Conservation (phyloP, 2,329 filamentous ascomycete genomes). For the Aspergillus sp. region DNA sequence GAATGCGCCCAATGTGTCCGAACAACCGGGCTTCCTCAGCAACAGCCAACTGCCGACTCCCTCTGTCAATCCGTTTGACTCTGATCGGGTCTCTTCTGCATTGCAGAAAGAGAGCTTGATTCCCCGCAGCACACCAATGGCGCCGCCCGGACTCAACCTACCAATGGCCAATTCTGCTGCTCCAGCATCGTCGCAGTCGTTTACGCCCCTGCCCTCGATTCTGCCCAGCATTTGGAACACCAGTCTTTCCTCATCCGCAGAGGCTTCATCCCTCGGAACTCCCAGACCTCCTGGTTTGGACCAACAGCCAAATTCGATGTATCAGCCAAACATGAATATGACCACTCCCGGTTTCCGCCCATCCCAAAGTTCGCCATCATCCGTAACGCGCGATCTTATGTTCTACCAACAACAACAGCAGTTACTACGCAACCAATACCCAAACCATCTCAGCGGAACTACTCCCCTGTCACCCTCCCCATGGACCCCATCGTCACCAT, state of each 20-base stretch:
- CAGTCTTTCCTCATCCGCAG: conserved; percentile 39
- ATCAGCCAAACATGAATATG: conserved; percentile 5
- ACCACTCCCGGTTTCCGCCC: conserved; percentile 13
- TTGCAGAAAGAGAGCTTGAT: conserved; percentile 17
- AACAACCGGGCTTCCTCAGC: conserved; percentile 21
- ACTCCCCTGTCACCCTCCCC: conserved; percentile 12
- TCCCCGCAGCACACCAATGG: conserved; percentile 21
- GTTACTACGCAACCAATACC: conserved; percentile 16
- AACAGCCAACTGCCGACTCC: conserved; percentile 17
- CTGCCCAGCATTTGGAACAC: conserved; percentile 42
- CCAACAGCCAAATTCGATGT: conserved; percentile 14
- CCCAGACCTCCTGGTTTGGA: conserved; percentile 34
- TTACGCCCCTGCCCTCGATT: conserved; percentile 23
- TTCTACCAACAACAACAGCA: conserved; percentile 16
- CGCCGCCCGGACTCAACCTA: conserved; percentile 28
- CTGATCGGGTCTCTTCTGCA: conserved; percentile 10
- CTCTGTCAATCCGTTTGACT: conserved; percentile 17
- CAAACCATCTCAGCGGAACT: conserved; percentile 14
- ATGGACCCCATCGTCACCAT: conserved; percentile 13
- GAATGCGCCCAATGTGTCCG: conserved; percentile 20
- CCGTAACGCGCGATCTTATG: conserved; percentile 17
- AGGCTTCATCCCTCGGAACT: conserved; percentile 21
- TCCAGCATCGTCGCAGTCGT: conserved; percentile 25
- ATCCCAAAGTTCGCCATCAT: conserved; percentile 16
- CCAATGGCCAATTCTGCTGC: conserved; percentile 15